Base-by-base conservation (phyloP, 106 monocot genomes). In the Agapanthus africanus region DNA sequence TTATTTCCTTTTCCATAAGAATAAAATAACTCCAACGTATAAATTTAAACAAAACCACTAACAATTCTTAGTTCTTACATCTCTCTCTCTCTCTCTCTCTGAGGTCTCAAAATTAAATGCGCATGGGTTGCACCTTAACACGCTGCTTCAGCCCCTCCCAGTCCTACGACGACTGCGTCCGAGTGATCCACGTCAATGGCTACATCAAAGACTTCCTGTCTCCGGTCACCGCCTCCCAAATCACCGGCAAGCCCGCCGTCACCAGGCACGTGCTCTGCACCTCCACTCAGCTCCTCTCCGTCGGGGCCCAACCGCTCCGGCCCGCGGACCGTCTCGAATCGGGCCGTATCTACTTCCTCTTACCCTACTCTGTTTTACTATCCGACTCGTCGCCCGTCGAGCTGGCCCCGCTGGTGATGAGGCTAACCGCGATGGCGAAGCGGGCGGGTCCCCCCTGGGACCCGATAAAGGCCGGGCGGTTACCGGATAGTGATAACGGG, bases 141-240 rank as follows among this genome's bases (percentile, higher is more conserved):
- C 65, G 68, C 21, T 54, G 18, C 40, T 57, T 16, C 56, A 13
- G 44, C 11, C 9, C 35, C 30, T 34, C 74, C 21, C 16, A 56
- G n/a, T 37, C 75, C 36, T 84, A 77, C 50, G 32, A 65, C 4
- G 63, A 80, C n/a, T n/a, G n/a, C n/a, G 87, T 90, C 31, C 82
- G 90, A 2, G 86, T 94, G 35, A 73, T 90, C 62, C 90, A 94
- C 82, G 59, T 84, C 68, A 94, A 87, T 76, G 93, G 90, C 41
- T 76, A 83, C 76, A 68, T 85, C 32, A 79, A 87, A 71, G 90
- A 90, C 61, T 90, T 74, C 70, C 57, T 44, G 4, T 67, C 49
- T 19, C 83, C 86, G 34, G 54, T 82, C 18, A 91, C 81, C 9
- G 91, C 64, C 15, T 56, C 63, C 14, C 54, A 81, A n/a, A 69